These are phyloP conservation scores for Trichoderma brevicompactum DNA, from an alignment of 2,329 filamentous ascomycete species.

Conservation along the genomic window DNA sequence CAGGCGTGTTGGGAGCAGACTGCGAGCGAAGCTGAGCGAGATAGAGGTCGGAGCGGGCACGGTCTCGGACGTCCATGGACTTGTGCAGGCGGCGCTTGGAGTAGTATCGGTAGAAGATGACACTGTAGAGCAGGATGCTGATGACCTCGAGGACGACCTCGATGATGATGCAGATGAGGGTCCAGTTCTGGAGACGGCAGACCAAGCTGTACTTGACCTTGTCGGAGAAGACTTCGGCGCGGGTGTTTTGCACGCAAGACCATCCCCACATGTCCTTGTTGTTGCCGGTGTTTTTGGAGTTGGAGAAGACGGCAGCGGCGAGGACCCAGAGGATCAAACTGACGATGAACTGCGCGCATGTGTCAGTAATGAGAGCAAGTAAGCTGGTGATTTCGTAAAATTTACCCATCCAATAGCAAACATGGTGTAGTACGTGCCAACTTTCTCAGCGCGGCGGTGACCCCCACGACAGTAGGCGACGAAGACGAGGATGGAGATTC, in stretches of 20 bases:
- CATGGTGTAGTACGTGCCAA: slow-evolving; percentile 91
- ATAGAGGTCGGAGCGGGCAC: slow-evolving; percentile 92
- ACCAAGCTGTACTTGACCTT: slow-evolving; percentile 88
- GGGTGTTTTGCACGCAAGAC: slow-evolving; percentile 90
- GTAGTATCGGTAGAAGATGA: slow-evolving; percentile 98
- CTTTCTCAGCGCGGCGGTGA: slow-evolving; percentile 86
- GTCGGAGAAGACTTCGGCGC: slow-evolving; percentile 74
- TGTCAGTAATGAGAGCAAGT: background rate
- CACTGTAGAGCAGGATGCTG: slow-evolving; percentile 87
- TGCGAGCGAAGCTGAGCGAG: slow-evolving; percentile 82
- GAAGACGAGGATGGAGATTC: slow-evolving; percentile 79
- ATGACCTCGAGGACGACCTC: slow-evolving; percentile 92
- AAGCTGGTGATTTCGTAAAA: background rate
- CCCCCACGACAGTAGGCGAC: slow-evolving; percentile 86
- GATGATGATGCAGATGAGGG: slow-evolving; percentile 94
- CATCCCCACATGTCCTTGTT: slow-evolving; percentile 97
- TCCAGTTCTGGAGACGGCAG: slow-evolving; percentile 93
- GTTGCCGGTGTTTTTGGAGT: slow-evolving; percentile 67
- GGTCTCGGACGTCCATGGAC: slow-evolving; percentile 94
- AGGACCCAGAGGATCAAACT: slow-evolving; percentile 91
- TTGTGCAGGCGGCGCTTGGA: slow-evolving; percentile 94
- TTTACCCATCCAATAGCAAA: slow-evolving; percentile 80
- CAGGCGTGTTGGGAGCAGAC: slow-evolving; percentile 93
- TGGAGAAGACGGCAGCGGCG: slow-evolving; percentile 82
- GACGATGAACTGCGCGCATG: slow-evolving; percentile 69